phyloP scores from a whole-genome alignment of 1,139 yeast species.

The Suhomyces chickasaworum region DNA sequence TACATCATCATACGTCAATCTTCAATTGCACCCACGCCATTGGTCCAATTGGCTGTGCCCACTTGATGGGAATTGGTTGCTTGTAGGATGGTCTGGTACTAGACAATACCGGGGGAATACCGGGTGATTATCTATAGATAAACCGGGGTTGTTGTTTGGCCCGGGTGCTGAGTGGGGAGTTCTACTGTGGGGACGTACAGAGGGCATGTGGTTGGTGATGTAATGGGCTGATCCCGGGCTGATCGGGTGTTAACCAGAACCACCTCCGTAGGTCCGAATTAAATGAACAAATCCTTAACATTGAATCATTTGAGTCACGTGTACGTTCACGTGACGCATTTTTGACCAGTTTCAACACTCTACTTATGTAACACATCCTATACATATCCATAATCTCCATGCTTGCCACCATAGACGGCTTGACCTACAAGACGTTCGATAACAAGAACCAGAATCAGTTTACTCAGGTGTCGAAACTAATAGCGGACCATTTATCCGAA shows the following conservation, averaged over 20 bases:
- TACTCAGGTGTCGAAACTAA: slow-evolving; percentile 33
- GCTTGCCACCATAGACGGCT: slow-evolving; percentile 14
- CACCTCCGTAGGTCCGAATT: background rate
- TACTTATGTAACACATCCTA: no score
- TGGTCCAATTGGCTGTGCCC: background rate
- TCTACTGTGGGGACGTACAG: background rate
- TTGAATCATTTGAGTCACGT: no score
- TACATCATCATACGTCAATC: slow-evolving; percentile 5
- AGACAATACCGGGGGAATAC: background rate
- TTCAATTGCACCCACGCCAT: background rate
- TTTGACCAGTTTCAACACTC: no score
- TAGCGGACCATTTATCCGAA: slow-evolving; percentile 43
- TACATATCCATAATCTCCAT: background rate
- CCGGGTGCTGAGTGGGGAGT: background rate
- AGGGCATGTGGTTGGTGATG: background rate
- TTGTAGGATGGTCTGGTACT: background rate
- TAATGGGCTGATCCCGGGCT: background rate
- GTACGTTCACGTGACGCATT: slow-evolving; percentile 3
- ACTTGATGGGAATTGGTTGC: no score
- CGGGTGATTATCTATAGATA: background rate
- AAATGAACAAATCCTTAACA: no score
- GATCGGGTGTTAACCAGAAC: background rate
- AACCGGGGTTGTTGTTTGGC: no score
- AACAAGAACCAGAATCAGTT: slow-evolving; percentile 28
- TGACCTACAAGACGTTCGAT: slow-evolving; percentile 26